Percentiles rank a stretch among this genome's conserved stretches.
phyloP scores from a whole-genome alignment of 2,329 filamentous ascomycete species.

The Aspergillus cejpii region DNA sequence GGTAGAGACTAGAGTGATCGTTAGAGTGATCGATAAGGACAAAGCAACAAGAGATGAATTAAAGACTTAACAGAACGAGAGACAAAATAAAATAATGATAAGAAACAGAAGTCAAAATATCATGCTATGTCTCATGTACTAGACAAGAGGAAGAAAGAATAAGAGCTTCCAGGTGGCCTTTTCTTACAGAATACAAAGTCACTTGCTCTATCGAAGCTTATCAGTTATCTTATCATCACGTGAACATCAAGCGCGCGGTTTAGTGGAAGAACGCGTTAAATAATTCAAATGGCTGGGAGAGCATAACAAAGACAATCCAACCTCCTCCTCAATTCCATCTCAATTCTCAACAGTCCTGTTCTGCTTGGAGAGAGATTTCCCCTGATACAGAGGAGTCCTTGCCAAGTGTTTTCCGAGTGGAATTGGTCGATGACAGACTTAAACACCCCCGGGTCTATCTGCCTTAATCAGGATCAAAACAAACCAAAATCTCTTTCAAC shows the following conservation, averaged over 20 bases:
- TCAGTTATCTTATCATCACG: slow-evolving; percentile 5
- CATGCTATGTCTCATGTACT: neutral
- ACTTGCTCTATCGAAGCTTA: too few relatives aligned
- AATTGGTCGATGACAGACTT: neutral
- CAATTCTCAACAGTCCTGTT: neutral
- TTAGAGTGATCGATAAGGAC: too few relatives aligned
- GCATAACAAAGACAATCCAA: neutral
- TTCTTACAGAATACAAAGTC: slow-evolving; percentile 13
- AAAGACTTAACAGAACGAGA: too few relatives aligned
- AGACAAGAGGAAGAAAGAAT: neutral
- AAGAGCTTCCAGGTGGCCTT: slow-evolving; percentile 21
- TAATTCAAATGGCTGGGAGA: slow-evolving; percentile 16
- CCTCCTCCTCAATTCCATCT: slow-evolving; percentile 1
- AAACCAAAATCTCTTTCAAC: neutral
- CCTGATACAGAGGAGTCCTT: neutral
- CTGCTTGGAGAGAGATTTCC: neutral
- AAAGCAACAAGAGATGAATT: too few relatives aligned
- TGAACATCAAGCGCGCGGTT: slow-evolving; percentile 10
- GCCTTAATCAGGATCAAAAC: neutral
- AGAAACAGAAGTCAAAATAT: too few relatives aligned
- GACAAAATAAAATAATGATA: too few relatives aligned
- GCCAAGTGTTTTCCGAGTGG: neutral
- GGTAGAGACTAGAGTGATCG: too few relatives aligned
- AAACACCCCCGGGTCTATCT: neutral
- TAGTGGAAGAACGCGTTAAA: slow-evolving; percentile 17